Evolutionary conservation across 148 eudicot species (phyloP).

Genomic region (Amaranthus palmeri): DNA sequence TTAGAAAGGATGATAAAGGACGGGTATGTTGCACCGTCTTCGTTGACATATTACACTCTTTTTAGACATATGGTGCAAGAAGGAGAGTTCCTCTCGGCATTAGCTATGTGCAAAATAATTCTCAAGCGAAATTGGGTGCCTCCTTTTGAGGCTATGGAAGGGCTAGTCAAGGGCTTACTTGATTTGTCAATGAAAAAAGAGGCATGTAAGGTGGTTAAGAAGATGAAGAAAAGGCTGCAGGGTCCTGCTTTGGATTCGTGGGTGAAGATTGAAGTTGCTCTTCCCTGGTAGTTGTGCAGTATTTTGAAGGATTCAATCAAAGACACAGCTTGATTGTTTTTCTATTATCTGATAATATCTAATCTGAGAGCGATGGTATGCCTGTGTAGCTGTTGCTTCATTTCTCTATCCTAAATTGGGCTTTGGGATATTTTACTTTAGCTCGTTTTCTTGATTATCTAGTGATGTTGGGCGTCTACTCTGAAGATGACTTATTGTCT

Average conservation of each 20-base stretch:
- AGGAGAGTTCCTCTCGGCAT: conserved; percentile 30
- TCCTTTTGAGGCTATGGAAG: conserved; percentile 29
- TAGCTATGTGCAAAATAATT: conserved; percentile 29
- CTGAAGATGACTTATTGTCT: not conserved
- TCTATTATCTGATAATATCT: not conserved
- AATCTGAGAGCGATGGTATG: conserved; percentile 3
- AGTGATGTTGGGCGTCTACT: not conserved
- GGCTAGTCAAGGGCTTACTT: conserved; percentile 28
- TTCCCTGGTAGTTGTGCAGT: conserved; percentile 14
- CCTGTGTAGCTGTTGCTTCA: not conserved
- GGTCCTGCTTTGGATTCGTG: conserved; percentile 30
- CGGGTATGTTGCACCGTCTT: conserved; percentile 23
- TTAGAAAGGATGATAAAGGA: conserved; percentile 27
- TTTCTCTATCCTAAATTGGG: not conserved
- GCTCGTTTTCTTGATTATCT: conserved; percentile 2
- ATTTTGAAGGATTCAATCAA: not conserved
- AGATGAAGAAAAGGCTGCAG: conserved; percentile 23
- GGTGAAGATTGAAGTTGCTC: conserved; percentile 31
- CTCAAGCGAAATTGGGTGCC: conserved; percentile 26
- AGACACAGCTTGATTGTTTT: too few species aligned
- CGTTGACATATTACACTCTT: conserved; percentile 26
- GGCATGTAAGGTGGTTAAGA: conserved; percentile 27
- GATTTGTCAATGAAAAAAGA: conserved; percentile 19
- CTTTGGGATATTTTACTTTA: not conserved
- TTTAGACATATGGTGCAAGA: conserved; percentile 29